A percentile compares a stretch with the other conserved stretches of the same genome.
Conservation (phyloP, 495 filamentous ascomycete genomes). For the Letharia lupina region DNA sequence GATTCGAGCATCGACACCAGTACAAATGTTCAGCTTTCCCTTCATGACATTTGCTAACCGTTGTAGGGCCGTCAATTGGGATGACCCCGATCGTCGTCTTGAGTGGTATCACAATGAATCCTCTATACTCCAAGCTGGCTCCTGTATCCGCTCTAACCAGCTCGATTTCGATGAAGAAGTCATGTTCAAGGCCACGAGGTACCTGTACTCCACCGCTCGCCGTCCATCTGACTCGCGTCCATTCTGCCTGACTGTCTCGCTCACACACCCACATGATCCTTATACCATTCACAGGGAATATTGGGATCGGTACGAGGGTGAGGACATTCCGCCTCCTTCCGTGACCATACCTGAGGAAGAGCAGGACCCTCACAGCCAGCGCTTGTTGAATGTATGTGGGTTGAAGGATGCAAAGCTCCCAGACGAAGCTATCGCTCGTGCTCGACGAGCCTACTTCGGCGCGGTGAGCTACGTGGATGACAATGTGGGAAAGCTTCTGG, state of each 20-base stretch:
- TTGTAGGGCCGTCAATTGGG: constrained; percentile 65
- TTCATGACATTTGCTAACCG: constrained; percentile 12
- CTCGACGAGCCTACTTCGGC: constrained; percentile 77
- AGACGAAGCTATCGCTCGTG: constrained; percentile 69
- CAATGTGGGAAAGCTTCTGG: constrained; percentile 69
- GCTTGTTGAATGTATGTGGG: constrained; percentile 72
- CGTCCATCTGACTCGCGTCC: constrained; percentile 57
- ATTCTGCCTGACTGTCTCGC: constrained; percentile 80
- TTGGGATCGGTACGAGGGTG: constrained; percentile 80
- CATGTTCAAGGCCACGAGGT: constrained; percentile 75
- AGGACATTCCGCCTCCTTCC: constrained; percentile 75
- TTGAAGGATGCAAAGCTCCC: constrained; percentile 67
- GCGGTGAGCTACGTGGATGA: constrained; percentile 85
- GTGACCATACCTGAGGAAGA: constrained; percentile 64
- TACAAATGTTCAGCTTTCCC: constrained; percentile 13
- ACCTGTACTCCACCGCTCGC: constrained; percentile 73
- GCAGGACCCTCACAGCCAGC: constrained; percentile 73
- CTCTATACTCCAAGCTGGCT: constrained; percentile 76
- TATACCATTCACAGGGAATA: constrained; percentile 83
- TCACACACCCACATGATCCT: constrained; percentile 87
- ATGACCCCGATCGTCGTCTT: constrained; percentile 68
- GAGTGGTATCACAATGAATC: constrained; percentile 93
- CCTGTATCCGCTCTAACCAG: constrained; percentile 79
- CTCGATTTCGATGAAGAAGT: constrained; percentile 93
- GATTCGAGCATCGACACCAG: constrained; percentile 11